Evolutionary conservation across 2,329 filamentous ascomycete genomes (phyloP), one percentile per base, ranked within the genome.

Genomic region (Trichoderma citrinoviride): DNA sequence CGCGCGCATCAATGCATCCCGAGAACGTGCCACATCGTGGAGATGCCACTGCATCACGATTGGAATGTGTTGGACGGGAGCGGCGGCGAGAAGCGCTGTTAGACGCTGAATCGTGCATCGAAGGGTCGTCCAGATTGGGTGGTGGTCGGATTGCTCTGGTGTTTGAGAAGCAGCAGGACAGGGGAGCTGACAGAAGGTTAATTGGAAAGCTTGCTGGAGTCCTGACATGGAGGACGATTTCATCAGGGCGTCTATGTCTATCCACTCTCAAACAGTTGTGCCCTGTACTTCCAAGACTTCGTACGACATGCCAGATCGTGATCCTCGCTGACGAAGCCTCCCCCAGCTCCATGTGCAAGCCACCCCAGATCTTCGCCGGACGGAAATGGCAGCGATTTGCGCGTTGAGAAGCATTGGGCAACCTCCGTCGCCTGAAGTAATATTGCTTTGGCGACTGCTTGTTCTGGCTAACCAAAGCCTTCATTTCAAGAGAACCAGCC

Each of bases 1-100:
- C 50, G 52, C 50, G 61, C 52, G 50, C 61, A 64, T 64, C 52
- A 21, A 56, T 55, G 61, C 50, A 41, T 23, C 41, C 17, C 41
- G 33, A 49, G 17, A 43, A 37, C 15, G 61, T 25, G 54, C 53
- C 44, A 43, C 37, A 64, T 64, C 60, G 60, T 54, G 49, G 60
- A 29, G 49, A 53, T 6, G 25, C 46, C 23, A 25, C 40, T n/a
- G 43, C 19, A 43, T 14, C 33, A 53, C 58, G 61, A 47, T 64
- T 64, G 52, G 52, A 25, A 29, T 43, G 21, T 15, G 33, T 53
- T 50, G 47, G 53, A 52, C 15, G 15, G 33, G 43, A 64, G n/a
- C n/a, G 54, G 15, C 44, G 23, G 27, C 43, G 23, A 43, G 33
- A 58, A 52, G 53, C 53, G 44, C 53, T 56, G 29, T 23, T 17